Conservation (phyloP, 169 alveolate genomes). For the Eimeria necatrix region DNA sequence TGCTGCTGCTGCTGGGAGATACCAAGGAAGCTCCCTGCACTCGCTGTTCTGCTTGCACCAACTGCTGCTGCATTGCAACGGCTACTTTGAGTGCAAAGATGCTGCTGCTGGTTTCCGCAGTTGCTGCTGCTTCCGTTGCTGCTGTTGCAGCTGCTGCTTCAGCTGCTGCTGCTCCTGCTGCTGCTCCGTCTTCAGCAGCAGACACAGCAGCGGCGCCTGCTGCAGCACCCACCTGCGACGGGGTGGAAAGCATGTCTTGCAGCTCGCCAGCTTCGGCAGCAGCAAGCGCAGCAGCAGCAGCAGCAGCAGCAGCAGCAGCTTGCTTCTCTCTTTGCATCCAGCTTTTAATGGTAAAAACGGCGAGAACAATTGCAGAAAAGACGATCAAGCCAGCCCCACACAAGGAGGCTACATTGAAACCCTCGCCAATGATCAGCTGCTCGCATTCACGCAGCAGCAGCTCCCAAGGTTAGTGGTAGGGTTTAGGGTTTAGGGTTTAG, state of each 20-base stretch:
- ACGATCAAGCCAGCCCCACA: constrained; percentile 58
- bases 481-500: too few relatives aligned
- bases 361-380: constrained; percentile 42
- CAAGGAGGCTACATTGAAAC: constrained; percentile 49
- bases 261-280: constrained; percentile 10
- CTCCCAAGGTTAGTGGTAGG: neutral
- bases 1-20: constrained; percentile 31
- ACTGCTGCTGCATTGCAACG: constrained; percentile 5
- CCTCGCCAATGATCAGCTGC: constrained; percentile 63
- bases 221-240: constrained; percentile 37
- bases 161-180: constrained; percentile 15
- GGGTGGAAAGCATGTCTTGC: neutral
- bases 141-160: neutral
- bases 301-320: neutral
- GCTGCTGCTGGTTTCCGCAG: neutral
- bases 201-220: neutral
- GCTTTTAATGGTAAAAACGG: neutral
- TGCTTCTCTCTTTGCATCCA: neutral
- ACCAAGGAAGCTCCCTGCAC: neutral
- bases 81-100: neutral
- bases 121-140: neutral
- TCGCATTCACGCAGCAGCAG: neutral
- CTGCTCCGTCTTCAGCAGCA: neutral
- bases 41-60: neutral
- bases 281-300: constrained; percentile 2